These are phyloP conservation scores for Acer campestre DNA, from an alignment of 345 rosid genomes.

Conservation along the genomic window DNA sequence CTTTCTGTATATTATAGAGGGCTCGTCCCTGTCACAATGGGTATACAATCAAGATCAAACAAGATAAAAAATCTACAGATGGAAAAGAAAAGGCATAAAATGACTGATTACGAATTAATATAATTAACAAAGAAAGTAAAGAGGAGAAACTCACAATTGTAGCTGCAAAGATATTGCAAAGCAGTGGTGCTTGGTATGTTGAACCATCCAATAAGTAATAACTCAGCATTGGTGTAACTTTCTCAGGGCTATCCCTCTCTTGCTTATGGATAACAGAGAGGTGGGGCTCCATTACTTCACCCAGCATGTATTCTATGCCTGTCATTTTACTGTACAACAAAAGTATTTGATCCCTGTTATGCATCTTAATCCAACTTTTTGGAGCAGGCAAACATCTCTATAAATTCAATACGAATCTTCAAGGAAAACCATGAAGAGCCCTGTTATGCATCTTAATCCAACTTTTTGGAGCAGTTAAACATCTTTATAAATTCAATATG, in stretches of 20 bases:
- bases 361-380: neutral
- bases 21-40: slow-evolving; percentile 68
- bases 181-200: slow-evolving; percentile 77
- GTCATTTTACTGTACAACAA: slow-evolving; percentile 68
- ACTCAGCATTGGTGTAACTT: slow-evolving; percentile 73
- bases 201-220: slow-evolving; percentile 92
- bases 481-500: no score
- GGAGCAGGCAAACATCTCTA: neutral
- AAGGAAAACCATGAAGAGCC: neutral
- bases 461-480: no score
- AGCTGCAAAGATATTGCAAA: slow-evolving; percentile 84
- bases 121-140: slow-evolving; percentile 8
- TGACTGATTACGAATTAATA: neutral
- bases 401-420: neutral
- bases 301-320: slow-evolving; percentile 70
- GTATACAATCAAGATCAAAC: slow-evolving; percentile 13
- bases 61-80: neutral
- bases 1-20: slow-evolving; percentile 72
- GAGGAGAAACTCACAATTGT: slow-evolving; percentile 62
- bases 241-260: slow-evolving; percentile 87
- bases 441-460: no score
- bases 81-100: neutral
- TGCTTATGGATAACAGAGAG: slow-evolving; percentile 87
- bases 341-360: neutral
- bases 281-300: slow-evolving; percentile 82